These are phyloP conservation scores for Diaporthe eres DNA, from an alignment of 2,329 filamentous ascomycete species.

Conservation along the genomic window DNA sequence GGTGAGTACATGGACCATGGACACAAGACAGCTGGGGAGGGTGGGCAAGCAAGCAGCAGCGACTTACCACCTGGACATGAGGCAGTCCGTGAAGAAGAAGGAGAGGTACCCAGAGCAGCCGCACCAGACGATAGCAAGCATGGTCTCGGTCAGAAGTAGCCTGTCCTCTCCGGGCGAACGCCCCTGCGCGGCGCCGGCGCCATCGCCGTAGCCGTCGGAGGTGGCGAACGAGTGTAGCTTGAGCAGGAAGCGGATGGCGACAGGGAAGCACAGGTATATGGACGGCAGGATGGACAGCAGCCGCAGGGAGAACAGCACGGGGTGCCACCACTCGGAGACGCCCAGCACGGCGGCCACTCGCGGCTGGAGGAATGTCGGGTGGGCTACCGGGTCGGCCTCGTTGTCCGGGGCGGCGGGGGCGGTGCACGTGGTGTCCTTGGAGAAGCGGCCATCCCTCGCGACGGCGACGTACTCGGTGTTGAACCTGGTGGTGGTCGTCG, in stretches of 20 bases:
- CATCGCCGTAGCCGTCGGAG: constrained; percentile 46
- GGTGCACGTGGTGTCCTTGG: constrained; percentile 17
- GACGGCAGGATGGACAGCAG: constrained; percentile 79
- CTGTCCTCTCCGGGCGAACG: constrained; percentile 57
- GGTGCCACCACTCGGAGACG: constrained; percentile 79
- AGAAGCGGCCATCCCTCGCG: constrained; percentile 11
- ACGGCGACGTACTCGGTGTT: constrained; percentile 25
- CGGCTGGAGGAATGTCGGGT: constrained; percentile 73
- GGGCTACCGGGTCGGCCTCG: constrained; percentile 42
- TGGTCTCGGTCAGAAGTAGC: constrained; percentile 76
- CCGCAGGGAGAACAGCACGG: constrained; percentile 80
- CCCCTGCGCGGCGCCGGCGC: constrained; percentile 49
- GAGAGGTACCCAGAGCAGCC: constrained; percentile 83
- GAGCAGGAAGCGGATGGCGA: constrained; percentile 76
- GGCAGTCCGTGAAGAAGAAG: constrained; percentile 87
- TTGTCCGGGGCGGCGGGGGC: background rate
- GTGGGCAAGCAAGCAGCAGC: background rate
- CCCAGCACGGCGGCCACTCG: constrained; percentile 84
- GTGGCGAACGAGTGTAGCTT: constrained; percentile 66
- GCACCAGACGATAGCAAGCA: constrained; percentile 82
- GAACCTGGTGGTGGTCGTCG: constrained; percentile 16
- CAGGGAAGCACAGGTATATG: constrained; percentile 79
- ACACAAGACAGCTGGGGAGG: background rate
- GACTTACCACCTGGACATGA: constrained; percentile 84
- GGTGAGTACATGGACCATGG: constrained; percentile 34